These are phyloP conservation scores for Nakazawaea wyomingensis DNA, from an alignment of 805 yeast species.

Conservation along the genomic window DNA sequence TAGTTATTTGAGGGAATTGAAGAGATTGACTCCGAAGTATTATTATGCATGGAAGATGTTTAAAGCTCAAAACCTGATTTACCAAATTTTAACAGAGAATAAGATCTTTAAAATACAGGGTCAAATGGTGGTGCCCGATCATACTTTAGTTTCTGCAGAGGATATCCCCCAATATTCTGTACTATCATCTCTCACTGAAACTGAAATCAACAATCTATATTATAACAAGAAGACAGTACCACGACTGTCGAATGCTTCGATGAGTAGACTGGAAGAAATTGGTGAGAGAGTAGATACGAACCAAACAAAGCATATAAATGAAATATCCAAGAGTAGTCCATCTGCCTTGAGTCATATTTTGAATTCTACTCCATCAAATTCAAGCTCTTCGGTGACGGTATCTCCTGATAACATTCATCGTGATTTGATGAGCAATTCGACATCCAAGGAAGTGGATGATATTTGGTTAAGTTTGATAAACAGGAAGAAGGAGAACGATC, in stretches of 20 bases:
- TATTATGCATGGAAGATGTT: conserved; percentile 14
- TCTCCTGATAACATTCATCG: neutral
- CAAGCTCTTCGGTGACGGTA: conserved; percentile 1
- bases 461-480: conserved; percentile 10
- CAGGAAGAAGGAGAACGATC: conserved; percentile 5
- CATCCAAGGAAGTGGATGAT: conserved; percentile 7
- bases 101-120: neutral
- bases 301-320: neutral
- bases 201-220: neutral
- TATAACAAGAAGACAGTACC: neutral
- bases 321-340: neutral
- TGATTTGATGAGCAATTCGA: neutral
- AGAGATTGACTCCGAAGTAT: conserved; percentile 11
- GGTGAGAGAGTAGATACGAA: no score
- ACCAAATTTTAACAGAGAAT: neutral
- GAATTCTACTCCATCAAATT: neutral
- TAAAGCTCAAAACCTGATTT: conserved; percentile 13
- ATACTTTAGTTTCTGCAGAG: neutral
- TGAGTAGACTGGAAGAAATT: neutral
- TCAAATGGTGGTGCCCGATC: neutral
- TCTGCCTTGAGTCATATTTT: neutral
- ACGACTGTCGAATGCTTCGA: neutral
- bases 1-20: conserved; percentile 16
- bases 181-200: neutral
- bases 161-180: conserved; percentile 8